Evolutionary conservation across 805 yeast genomes (phyloP).

Genomic region (Ogataea polymorpha): DNA sequence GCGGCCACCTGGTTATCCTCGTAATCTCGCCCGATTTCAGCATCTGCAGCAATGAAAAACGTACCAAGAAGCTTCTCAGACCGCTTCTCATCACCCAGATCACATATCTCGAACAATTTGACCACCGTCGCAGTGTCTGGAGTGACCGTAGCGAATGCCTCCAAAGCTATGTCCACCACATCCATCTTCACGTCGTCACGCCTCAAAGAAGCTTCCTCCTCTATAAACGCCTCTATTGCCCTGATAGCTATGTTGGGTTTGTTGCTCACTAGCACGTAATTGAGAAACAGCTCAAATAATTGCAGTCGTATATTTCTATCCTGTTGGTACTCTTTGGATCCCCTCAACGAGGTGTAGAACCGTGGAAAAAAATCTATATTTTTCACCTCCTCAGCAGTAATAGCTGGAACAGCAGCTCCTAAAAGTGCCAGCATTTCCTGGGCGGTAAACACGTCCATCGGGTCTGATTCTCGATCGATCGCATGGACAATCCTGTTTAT

Average conservation of each 20-base stretch:
- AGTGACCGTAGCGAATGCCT: constrained; percentile 26
- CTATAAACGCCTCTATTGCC: constrained; percentile 28
- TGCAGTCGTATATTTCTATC: constrained; percentile 26
- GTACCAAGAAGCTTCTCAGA: constrained; percentile 16
- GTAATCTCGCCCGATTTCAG: constrained; percentile 26
- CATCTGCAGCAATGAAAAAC: constrained; percentile 30
- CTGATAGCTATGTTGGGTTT: constrained; percentile 24
- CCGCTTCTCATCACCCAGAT: constrained; percentile 10
- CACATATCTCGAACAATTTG: constrained; percentile 20
- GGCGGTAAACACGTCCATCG: constrained; percentile 22
- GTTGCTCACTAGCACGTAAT: constrained; percentile 31
- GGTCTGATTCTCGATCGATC: constrained; percentile 26
- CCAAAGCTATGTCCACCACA: constrained; percentile 28
- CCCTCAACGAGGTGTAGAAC: constrained; percentile 31
- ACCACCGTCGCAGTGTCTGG: constrained; percentile 31
- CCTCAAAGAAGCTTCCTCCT: constrained; percentile 21
- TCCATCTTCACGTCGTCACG: constrained; percentile 18
- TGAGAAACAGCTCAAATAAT: constrained; percentile 33
- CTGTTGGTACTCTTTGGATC: constrained; percentile 20
- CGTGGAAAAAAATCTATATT: constrained; percentile 33
- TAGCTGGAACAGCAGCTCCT: constrained; percentile 25
- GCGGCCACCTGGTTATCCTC: constrained; percentile 27
- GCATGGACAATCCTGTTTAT: constrained; percentile 29
- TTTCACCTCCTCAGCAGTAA: constrained; percentile 29
- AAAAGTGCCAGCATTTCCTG: constrained; percentile 24